A percentile compares a stretch with the other conserved stretches of the same genome.
Evolutionary conservation across 2,329 filamentous ascomycete genomes (phyloP).

Genomic region (Dendryphion nanum): DNA sequence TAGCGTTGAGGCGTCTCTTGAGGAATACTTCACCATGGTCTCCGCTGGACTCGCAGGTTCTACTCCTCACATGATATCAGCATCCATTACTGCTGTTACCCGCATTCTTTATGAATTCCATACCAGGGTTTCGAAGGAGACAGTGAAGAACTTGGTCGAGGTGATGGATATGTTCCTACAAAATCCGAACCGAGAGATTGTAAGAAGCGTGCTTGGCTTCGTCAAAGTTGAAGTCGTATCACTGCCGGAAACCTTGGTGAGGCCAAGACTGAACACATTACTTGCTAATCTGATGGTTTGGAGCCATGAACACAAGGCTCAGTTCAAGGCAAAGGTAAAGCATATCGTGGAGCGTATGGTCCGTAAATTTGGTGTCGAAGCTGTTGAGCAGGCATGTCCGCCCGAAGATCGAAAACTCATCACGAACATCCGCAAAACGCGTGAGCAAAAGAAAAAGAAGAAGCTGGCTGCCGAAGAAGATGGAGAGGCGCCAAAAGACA

Average conservation of each 20-base stretch:
- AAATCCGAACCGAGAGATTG: constrained; percentile 95
- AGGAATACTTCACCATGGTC: constrained; percentile 98
- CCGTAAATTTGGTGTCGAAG: constrained; percentile 80
- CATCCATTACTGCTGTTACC: constrained; percentile 91
- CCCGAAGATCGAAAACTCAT: constrained; percentile 88
- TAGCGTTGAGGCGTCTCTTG: constrained; percentile 74
- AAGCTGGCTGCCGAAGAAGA: constrained; percentile 67
- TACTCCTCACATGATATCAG: constrained; percentile 95
- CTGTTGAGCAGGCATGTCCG: constrained; percentile 77
- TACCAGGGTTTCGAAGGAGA: constrained; percentile 63
- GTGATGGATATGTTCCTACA: constrained; percentile 96
- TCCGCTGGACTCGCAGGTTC: constrained; percentile 90
- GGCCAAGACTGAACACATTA: constrained; percentile 71
- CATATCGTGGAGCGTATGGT: constrained; percentile 96
- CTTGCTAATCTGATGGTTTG: constrained; percentile 91
- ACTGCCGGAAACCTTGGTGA: constrained; percentile 75
- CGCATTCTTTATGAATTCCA: constrained; percentile 94
- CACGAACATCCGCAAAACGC: constrained; percentile 90
- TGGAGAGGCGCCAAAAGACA: constrained; percentile 48
- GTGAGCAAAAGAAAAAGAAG: constrained; percentile 86
- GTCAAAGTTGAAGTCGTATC: constrained; percentile 94
- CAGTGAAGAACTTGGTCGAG: constrained; percentile 80
- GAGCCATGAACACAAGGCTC: constrained; percentile 97
- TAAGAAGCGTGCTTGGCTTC: constrained; percentile 90
- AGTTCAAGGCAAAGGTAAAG: constrained; percentile 96